Evolutionary conservation across 2,329 filamentous ascomycete species (phyloP), one percentile per base, ranked within the genome.

Genomic region (Alternaria ventricosa): DNA sequence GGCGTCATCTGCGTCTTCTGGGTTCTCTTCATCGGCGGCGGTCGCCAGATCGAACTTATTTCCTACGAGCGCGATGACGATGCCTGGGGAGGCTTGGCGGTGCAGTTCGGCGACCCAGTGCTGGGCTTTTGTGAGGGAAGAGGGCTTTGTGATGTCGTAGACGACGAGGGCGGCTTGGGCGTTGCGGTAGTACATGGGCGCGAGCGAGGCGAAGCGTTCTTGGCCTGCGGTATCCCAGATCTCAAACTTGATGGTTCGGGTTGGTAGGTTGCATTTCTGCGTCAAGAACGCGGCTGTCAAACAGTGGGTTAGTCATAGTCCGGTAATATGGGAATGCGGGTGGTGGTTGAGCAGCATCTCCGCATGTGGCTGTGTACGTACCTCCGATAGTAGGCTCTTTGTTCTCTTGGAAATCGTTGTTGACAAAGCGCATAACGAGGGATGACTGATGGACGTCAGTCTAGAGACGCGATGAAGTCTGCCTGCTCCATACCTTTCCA

Each of bases 331-430:
- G 1, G 28, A 18, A 12, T 18, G n/a, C 10, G 12, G 23, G 13
- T 54, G 15, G 20, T 51, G 11, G 46, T 6, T 46, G 11, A 18
- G 27, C 20, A 20, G 13, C 23, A 30, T 43, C 22, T n/a, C 43
- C 13, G 7, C 22, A 30, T 15, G 55, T 44, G 49, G 56, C 22
- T 46, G 46, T 44, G 30, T 59, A 82, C 87, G 70, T 87, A 96
- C 94, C 94, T 87, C 96, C 96, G 83, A 99, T 99, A 70, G 96
- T 99, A 66, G 96, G 96, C 82, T 99, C 96, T 86, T 98, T 98
- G 84, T 98, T 98, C 84, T 98, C 96, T 85, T 99, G 96, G 78
- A 99, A 99, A 83, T 98, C 95, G 84, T 99, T 96, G 87, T 98
- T 98, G 80, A 99, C 96, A 83, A 99, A 99, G 78, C 96, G 93